Evolutionary conservation across 1,284 basidiomycete genomes (phyloP), one percentile per base, ranked within the genome.

Genomic region (Earliella scabrosa): DNA sequence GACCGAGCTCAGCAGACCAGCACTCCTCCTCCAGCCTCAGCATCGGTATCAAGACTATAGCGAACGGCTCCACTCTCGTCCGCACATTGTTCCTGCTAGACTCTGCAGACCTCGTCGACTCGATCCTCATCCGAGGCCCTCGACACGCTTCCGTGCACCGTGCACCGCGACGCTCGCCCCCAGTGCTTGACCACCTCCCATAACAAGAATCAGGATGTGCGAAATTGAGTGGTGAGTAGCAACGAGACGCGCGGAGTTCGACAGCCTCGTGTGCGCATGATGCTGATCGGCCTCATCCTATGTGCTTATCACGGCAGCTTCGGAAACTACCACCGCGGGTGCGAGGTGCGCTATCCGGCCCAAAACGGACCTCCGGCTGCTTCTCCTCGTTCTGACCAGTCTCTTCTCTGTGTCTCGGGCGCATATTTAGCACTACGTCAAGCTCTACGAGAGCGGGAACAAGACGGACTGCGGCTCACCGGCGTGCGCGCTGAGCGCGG

Each of bases 271-370:
- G 29, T 34, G n/a, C n/a, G n/a, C n/a, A n/a, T n/a, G n/a, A n/a
- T n/a, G 27, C 38, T 56, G 45, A 54, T 56, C 44, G n/a, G 21
- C 36, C 50, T 47, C 36, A 7, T 20, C 4, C 6, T 6, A 20
- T 38, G 14, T 38, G 34, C 41, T 27, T 21, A 29, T 44, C 4
- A 35, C 27, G 32, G 16, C 54, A 70, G 68, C 63, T 67, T 68
- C 59, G 68, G 68, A 45, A 69, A 70, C 63, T 70, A 66, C 61
- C 68, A 70, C 59, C 65, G 68, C 57, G 65, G 65, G 44, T 72
- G 70, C 64, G 59, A 69, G 59, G 70, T 70, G 52, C 48, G 64
- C 39, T 40, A 38, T 43, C 53, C 43, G 36, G 6, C 5, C 24
- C 27, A 13, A 18, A 1, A n/a, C n/a, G n/a, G n/a, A n/a, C n/a